Evolutionary conservation across 2,329 filamentous ascomycete species (phyloP), one percentile per base, ranked within the genome.

Genomic region (Thelonectria blattea): DNA sequence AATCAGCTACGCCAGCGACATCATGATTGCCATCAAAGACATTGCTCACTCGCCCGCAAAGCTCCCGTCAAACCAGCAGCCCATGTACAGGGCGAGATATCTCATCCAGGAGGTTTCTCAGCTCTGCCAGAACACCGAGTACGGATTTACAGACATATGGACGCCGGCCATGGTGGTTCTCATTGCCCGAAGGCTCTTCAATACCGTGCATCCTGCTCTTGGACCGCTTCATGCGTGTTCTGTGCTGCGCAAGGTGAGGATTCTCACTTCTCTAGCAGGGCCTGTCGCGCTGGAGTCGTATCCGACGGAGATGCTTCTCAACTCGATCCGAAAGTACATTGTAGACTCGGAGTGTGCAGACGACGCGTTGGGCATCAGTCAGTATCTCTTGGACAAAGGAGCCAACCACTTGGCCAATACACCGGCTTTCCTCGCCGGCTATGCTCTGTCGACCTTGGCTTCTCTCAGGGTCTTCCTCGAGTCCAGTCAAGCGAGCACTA

Each of bases 211-310:
- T 70, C 85, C 90, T 18, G 91, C 93, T 0, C 79, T 98, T 6
- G 96, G 95, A 0, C 91, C 95, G 18, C 80, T 97, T 5, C 91
- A 97, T 74, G 90, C 91, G 39, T 95, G 92, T 72, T 90, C 92
- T 2, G 88, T 97, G 3, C 83, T 99, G 52, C 88, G 93, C 41
- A 97, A 96, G 72, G 83, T 98, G 48, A 85, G 93, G 34, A 85
- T 97, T 9, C 78, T 98, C 15, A 83, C 98, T 24, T 90, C 88
- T 60, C 79, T 98, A 47, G 90, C 92, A 24, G 93, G 92, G 0
- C 74, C 85, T 1, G 82, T 88, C 52, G 91, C 91, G n/a, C 81
- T 90, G 22, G 80, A 86, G 42, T 91, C 90, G 0, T 98, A 98
- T 71, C 91, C 92, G 11, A 75, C 97, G 14, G 92, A 99, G 74